Evolutionary conservation across 139 green algal genomes (phyloP).

Genomic region (Deuterostichococcus epilithicus): DNA sequence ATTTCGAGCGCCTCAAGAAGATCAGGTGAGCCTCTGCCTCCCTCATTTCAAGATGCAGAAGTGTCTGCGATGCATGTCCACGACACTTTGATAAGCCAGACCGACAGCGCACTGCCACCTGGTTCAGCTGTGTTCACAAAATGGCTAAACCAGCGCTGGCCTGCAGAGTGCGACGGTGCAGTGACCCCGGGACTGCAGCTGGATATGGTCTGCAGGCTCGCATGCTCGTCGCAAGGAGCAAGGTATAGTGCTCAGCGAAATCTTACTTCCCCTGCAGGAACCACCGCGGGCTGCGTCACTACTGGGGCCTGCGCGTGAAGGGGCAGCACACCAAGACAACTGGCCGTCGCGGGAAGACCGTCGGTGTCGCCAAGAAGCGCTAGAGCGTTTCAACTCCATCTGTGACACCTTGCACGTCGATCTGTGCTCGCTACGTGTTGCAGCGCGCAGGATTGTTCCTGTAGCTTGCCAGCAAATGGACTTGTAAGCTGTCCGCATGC

Average conservation of each 20-base stretch:
- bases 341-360: constrained; percentile 86
- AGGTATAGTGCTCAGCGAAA: not conserved
- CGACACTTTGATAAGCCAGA: not conserved
- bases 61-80: not conserved
- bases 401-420: too few relatives aligned
- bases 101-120: too few relatives aligned
- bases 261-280: constrained; percentile 41
- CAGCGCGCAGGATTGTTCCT: too few relatives aligned
- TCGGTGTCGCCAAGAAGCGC: constrained; percentile 79
- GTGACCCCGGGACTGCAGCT: too few relatives aligned
- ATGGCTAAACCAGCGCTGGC: too few relatives aligned
- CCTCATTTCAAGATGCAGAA: not conserved
- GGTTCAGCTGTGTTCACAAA: too few relatives aligned
- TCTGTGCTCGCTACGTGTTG: too few relatives aligned
- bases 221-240: not conserved
- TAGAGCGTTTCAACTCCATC: too few relatives aligned
- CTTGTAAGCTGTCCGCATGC: too few relatives aligned
- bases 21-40: too few relatives aligned
- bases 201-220: not conserved
- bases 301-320: constrained; percentile 96
- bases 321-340: constrained; percentile 99
- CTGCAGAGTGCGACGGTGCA: too few relatives aligned
- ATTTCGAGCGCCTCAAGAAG: constrained; percentile 99
- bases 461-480: too few relatives aligned
- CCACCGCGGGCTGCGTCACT: constrained; percentile 96